A percentile compares a stretch with the other conserved stretches of the same genome.
phyloP scores from a whole-genome alignment of 2,329 filamentous ascomycete species.

The Stagonosporopsis rhizophila region DNA sequence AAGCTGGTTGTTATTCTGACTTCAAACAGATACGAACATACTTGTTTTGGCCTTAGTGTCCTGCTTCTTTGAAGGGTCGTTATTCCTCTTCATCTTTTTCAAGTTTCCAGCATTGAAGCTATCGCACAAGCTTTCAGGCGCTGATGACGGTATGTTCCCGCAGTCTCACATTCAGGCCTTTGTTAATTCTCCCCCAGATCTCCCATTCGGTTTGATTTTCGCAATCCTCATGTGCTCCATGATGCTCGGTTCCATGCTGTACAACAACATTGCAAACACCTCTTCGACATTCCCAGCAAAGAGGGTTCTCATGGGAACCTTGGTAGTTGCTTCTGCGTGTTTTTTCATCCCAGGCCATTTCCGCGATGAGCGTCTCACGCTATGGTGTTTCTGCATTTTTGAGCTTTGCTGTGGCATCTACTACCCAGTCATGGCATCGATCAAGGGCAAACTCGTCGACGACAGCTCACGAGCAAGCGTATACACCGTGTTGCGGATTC shows the following conservation, averaged over 20 bases:
- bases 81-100: constrained; percentile 70
- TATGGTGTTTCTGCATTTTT: constrained; percentile 65
- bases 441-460: constrained; percentile 63
- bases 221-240: constrained; percentile 66
- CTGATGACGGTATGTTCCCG: constrained; percentile 33
- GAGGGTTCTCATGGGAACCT: constrained; percentile 38
- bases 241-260: constrained; percentile 65
- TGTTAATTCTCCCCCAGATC: constrained; percentile 28
- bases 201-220: constrained; percentile 62
- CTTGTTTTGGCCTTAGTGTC: constrained; percentile 60
- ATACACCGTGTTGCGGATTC: constrained; percentile 65
- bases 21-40: constrained; percentile 54
- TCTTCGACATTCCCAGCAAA: constrained; percentile 31
- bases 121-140: constrained; percentile 37
- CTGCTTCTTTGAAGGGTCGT: constrained; percentile 66
- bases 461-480: constrained; percentile 62
- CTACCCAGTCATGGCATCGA: constrained; percentile 62
- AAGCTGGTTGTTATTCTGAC: neutral
- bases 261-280: constrained; percentile 50
- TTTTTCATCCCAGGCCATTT: constrained; percentile 50
- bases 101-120: constrained; percentile 63
- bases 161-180: no score
- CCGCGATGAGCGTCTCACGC: constrained; percentile 55
- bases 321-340: constrained; percentile 37
- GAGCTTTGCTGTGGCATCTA: constrained; percentile 66